Conservation (phyloP, 1,284 basidiomycete species). For the Phaffia rhodozyma region DNA sequence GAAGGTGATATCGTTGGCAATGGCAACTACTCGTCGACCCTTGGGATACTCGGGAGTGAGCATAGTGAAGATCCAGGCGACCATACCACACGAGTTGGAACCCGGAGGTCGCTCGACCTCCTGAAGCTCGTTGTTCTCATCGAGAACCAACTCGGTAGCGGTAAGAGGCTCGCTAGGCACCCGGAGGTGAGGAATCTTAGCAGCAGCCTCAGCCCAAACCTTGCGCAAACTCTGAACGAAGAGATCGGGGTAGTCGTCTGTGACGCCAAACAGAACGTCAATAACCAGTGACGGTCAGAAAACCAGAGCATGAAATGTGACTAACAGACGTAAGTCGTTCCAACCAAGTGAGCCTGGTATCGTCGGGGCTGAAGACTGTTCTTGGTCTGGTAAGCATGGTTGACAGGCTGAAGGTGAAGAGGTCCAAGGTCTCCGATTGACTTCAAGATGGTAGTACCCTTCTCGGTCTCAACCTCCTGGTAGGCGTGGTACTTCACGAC, state of each 20-base stretch:
- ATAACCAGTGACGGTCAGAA: background rate
- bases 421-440: constrained; percentile 92
- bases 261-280: constrained; percentile 15
- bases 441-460: constrained; percentile 85
- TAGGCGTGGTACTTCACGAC: constrained; percentile 99
- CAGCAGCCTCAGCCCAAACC: constrained; percentile 68
- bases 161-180: constrained; percentile 67
- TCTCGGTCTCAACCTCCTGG: constrained; percentile 93
- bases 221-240: constrained; percentile 94
- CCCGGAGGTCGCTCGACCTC: constrained; percentile 87
- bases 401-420: constrained; percentile 82
- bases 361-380: constrained; percentile 98
- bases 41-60: constrained; percentile 83
- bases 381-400: constrained; percentile 87
- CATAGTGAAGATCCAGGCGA: constrained; percentile 91
- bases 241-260: constrained; percentile 90
- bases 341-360: constrained; percentile 97
- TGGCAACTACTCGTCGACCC: constrained; percentile 76
- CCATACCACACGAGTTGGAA: constrained; percentile 94
- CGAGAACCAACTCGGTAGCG: constrained; percentile 81
- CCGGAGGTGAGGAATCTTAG: constrained; percentile 52
- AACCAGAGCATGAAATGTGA: background rate
- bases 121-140: constrained; percentile 78
- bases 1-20: constrained; percentile 98
- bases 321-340: constrained; percentile 80